Evolutionary conservation across 805 yeast species (phyloP).

Genomic region (Candida peoriensis): DNA sequence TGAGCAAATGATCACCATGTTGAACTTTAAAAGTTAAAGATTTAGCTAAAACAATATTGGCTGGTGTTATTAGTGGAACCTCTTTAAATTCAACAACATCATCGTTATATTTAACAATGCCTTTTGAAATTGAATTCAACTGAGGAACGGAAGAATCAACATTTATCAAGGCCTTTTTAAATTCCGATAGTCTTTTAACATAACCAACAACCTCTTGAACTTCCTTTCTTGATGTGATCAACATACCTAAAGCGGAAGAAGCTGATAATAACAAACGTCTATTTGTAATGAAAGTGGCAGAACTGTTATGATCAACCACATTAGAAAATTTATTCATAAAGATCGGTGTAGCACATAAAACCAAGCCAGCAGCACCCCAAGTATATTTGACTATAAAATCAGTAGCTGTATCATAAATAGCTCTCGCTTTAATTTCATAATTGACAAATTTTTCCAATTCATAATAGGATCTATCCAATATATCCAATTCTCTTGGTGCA

Average conservation of each 20-base stretch:
- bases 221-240: conserved; percentile 80
- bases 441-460: conserved; percentile 73
- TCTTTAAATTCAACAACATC: conserved; percentile 62
- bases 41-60: conserved; percentile 65
- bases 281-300: conserved; percentile 86
- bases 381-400: conserved; percentile 86
- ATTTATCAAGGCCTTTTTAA: conserved; percentile 56
- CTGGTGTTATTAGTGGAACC: conserved; percentile 84
- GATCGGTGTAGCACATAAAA: conserved; percentile 83
- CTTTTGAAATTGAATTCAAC: conserved; percentile 18
- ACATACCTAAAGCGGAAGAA: conserved; percentile 81
- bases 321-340: conserved; percentile 50
- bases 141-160: conserved; percentile 30
- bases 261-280: conserved; percentile 79
- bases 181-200: conserved; percentile 65
- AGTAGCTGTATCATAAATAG: conserved; percentile 79
- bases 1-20: conserved; percentile 78
- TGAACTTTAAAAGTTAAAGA: conserved; percentile 66
- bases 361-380: conserved; percentile 94
- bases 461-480: conserved; percentile 75
- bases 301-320: conserved; percentile 40
- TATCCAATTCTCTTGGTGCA: conserved; percentile 70
- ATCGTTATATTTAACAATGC: conserved; percentile 41
- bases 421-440: conserved; percentile 68
- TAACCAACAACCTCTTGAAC: conserved; percentile 82